Percentiles rank a stretch among this genome's conserved stretches.
phyloP scores from a whole-genome alignment of 306 rosid species.

The Cicer pinnatifidum region DNA sequence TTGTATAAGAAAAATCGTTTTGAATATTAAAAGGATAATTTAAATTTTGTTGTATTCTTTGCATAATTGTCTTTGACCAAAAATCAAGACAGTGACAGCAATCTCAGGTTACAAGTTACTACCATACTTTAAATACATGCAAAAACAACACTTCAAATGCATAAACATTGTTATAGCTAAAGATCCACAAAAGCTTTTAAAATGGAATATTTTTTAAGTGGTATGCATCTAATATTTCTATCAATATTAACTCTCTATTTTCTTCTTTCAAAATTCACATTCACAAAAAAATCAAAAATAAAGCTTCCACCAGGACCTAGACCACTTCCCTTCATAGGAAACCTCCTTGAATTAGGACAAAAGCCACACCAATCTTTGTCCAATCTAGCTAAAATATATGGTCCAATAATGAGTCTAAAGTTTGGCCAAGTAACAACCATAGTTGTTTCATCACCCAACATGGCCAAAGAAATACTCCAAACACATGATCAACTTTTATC shows the following conservation, averaged over 20 bases:
- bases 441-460: constrained; percentile 23
- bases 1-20: too few relatives aligned
- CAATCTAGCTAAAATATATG: neutral
- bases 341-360: constrained; percentile 20
- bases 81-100: too few relatives aligned
- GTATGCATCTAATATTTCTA: neutral
- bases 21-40: too few relatives aligned
- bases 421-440: constrained; percentile 37
- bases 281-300: neutral
- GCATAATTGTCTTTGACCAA: too few relatives aligned
- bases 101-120: too few relatives aligned
- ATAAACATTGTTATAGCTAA: too few relatives aligned
- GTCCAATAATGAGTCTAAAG: constrained; percentile 34
- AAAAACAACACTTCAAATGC: too few relatives aligned
- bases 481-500: constrained; percentile 15
- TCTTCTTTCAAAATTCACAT: neutral
- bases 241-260: neutral
- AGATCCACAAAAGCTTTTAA: neutral
- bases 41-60: too few relatives aligned
- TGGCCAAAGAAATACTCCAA: constrained; percentile 36
- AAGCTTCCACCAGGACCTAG: constrained; percentile 29
- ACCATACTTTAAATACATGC: too few relatives aligned
- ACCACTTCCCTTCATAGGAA: constrained; percentile 23
- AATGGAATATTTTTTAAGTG: neutral
- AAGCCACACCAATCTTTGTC: constrained; percentile 30